These are phyloP conservation scores for Talaromyces sp. DNA, from an alignment of 2,329 filamentous ascomycete species.

Conservation along the genomic window DNA sequence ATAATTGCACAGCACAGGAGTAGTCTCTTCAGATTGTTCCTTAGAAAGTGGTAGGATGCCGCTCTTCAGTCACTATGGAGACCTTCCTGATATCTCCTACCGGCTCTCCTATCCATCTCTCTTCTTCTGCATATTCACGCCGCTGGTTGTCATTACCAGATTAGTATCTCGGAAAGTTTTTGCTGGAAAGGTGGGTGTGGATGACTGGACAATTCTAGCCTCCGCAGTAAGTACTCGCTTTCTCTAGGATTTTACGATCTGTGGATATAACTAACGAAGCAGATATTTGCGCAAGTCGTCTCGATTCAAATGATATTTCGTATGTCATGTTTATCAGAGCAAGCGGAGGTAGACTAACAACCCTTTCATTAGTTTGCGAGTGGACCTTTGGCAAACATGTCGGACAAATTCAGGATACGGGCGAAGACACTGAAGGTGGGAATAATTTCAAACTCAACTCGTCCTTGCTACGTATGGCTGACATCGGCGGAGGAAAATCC, in stretches of 20 bases:
- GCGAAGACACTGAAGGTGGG: conserved; percentile 20
- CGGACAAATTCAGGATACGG: conserved; percentile 17
- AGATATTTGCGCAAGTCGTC: conserved; percentile 24
- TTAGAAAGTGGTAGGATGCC: too few relatives aligned
- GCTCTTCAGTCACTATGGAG: too few relatives aligned
- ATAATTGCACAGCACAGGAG: too few relatives aligned
- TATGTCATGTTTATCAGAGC: conserved; percentile 5
- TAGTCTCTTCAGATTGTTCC: too few relatives aligned
- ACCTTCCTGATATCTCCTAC: too few relatives aligned
- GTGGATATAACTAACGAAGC: not conserved
- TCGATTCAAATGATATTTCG: conserved; percentile 24
- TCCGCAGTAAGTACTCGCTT: not conserved
- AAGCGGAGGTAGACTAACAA: not conserved
- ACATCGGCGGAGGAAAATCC: not conserved
- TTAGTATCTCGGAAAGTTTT: too few relatives aligned
- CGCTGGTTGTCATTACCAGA: too few relatives aligned
- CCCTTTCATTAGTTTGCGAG: conserved; percentile 18
- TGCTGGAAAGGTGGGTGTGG: too few relatives aligned
- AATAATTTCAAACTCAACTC: conserved; percentile 24
- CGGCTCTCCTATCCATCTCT: too few relatives aligned
- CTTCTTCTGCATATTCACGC: too few relatives aligned
- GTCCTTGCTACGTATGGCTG: conserved; percentile 23
- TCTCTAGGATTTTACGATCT: not conserved
- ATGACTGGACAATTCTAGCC: not conserved
- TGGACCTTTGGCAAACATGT: conserved; percentile 24